These are phyloP conservation scores for Phaeosphaeriaceae sp. DNA, from an alignment of 2,329 filamentous ascomycete species.

Conservation along the genomic window DNA sequence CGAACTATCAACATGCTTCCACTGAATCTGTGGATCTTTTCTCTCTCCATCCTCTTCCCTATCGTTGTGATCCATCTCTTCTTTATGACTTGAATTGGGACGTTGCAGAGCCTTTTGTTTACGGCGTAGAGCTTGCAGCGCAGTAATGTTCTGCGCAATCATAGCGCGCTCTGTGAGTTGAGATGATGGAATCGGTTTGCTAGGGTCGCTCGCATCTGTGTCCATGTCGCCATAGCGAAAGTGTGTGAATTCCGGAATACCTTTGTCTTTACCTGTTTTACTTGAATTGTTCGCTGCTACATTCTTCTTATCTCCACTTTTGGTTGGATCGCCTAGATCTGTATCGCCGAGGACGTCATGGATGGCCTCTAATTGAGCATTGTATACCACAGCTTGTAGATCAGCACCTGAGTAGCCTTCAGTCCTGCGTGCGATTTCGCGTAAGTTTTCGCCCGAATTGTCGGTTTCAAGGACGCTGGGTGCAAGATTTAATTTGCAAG, in stretches of 20 bases:
- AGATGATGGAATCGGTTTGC: slow-evolving; percentile 57
- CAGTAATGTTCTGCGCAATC: slow-evolving; percentile 80
- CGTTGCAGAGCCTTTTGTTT: slow-evolving; percentile 60
- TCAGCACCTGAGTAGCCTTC: slow-evolving; percentile 95
- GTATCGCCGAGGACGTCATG: slow-evolving; percentile 82
- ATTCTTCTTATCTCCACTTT: slow-evolving; percentile 40
- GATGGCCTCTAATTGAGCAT: slow-evolving; percentile 95
- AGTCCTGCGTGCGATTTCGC: slow-evolving; percentile 78
- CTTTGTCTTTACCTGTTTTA: slow-evolving; percentile 27
- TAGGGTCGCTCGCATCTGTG: slow-evolving; percentile 36
- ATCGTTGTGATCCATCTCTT: slow-evolving; percentile 18
- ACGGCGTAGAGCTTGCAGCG: slow-evolving; percentile 74
- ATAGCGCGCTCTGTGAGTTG: slow-evolving; percentile 76
- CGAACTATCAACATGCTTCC: slow-evolving; percentile 81
- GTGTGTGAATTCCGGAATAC: slow-evolving; percentile 58
- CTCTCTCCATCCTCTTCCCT: slow-evolving; percentile 39
- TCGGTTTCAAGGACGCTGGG: slow-evolving; percentile 63
- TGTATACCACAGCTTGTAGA: slow-evolving; percentile 92
- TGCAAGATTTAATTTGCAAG: slow-evolving; percentile 77
- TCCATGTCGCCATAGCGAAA: slow-evolving; percentile 76
- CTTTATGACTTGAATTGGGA: slow-evolving; percentile 21
- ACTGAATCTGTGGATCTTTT: slow-evolving; percentile 79
- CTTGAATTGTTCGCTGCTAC: slow-evolving; percentile 15
- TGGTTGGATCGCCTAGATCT: slow-evolving; percentile 38
- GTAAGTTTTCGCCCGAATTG: slow-evolving; percentile 53